Evolutionary conservation across 441 rosid species (phyloP).

Genomic region (Erysimum pusillum): DNA sequence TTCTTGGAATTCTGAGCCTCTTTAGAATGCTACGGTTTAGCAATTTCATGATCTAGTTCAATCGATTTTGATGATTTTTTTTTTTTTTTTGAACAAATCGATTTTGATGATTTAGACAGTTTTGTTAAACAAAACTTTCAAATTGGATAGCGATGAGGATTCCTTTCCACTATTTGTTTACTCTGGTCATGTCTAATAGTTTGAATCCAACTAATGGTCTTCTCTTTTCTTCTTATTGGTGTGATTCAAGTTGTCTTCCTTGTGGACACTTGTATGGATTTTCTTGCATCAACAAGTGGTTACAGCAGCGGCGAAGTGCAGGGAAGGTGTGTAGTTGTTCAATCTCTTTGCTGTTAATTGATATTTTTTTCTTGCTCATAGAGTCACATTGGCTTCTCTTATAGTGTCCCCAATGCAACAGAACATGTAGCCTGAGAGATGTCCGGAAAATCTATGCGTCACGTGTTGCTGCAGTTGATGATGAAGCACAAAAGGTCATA

Average conservation of each 20-base stretch:
- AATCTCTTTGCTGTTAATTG: not conserved
- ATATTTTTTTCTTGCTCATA: not conserved
- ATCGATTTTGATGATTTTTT: not conserved
- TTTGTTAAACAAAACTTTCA: not conserved
- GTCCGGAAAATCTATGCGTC: slow-evolving; percentile 79
- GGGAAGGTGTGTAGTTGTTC: slow-evolving; percentile 61
- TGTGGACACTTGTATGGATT: slow-evolving; percentile 92
- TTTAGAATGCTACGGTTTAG: slow-evolving; percentile 12
- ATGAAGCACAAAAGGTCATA: slow-evolving; percentile 72
- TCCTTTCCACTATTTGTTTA: not conserved
- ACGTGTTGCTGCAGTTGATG: slow-evolving; percentile 72
- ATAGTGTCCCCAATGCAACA: slow-evolving; percentile 92
- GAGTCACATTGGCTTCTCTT: slow-evolving; percentile 9
- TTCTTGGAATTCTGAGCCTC: not conserved
- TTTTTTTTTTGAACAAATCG: no score
- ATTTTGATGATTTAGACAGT: not conserved
- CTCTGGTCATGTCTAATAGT: not conserved
- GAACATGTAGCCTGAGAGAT: slow-evolving; percentile 62
- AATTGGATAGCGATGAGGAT: not conserved
- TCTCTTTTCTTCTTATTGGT: slow-evolving; percentile 2
- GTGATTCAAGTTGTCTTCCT: slow-evolving; percentile 77
- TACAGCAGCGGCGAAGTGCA: slow-evolving; percentile 58
- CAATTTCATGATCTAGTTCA: not conserved
- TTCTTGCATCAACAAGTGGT: slow-evolving; percentile 82
- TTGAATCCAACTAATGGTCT: slow-evolving; percentile 12